phyloP scores from a whole-genome alignment of 768 basidiomycete genomes.

The Agaricus blazei region DNA sequence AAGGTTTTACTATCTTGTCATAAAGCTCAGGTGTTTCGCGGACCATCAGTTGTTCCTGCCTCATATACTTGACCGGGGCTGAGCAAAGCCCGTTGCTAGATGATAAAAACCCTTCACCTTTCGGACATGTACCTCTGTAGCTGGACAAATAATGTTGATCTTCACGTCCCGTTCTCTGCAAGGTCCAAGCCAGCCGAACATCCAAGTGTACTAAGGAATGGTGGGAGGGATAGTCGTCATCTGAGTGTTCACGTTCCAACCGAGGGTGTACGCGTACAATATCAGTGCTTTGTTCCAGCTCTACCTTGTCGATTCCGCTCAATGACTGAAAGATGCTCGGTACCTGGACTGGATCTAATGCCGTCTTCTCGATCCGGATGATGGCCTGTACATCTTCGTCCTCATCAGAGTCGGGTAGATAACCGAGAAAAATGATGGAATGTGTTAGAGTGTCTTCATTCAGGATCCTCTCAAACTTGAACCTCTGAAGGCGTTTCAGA shows the following conservation, averaged over 20 bases:
- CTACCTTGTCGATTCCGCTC: constrained; percentile 35
- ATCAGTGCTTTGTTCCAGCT: constrained; percentile 57
- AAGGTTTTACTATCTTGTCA: constrained; percentile 64
- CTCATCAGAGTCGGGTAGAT: constrained; percentile 32
- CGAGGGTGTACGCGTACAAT: constrained; percentile 41
- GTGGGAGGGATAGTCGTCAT: background rate
- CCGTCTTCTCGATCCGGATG: constrained; percentile 73
- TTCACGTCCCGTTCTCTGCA: constrained; percentile 60
- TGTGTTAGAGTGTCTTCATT: constrained; percentile 63
- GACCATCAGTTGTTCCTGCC: constrained; percentile 67
- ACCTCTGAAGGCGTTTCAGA: constrained; percentile 37
- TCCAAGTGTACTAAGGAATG: constrained; percentile 67
- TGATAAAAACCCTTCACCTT: constrained; percentile 44
- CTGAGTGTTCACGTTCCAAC: background rate
- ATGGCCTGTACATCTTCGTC: constrained; percentile 43
- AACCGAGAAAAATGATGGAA: constrained; percentile 65
- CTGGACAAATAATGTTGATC: constrained; percentile 82
- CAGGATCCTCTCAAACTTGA: constrained; percentile 50
- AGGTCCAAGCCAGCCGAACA: constrained; percentile 61
- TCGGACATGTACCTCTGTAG: constrained; percentile 83
- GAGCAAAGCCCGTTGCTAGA: background rate
- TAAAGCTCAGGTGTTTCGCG: constrained; percentile 83
- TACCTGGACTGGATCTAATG: constrained; percentile 44
- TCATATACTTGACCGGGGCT: constrained; percentile 54
- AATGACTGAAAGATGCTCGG: constrained; percentile 30